Base-by-base conservation (phyloP, 257 asterid species). In the Catharanthus roseus region DNA sequence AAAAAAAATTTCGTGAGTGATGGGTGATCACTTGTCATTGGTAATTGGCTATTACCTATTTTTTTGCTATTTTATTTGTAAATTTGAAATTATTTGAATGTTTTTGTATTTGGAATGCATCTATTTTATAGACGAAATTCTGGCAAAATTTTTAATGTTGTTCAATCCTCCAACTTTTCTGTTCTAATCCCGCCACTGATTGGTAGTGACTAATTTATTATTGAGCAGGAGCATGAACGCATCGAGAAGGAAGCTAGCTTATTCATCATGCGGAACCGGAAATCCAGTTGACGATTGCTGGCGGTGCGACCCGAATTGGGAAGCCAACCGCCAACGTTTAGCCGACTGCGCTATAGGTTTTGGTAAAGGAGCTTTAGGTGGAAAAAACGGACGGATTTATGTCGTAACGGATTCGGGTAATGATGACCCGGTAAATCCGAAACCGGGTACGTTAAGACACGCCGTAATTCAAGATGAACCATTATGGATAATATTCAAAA, bases 301-400 rank as follows among this genome's bases (percentile, higher is more conserved):
- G 97, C 85, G 92, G 34, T 91, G 97, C 76, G 62, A 77, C 68
- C 34, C 91, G 16, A 74, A 85, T 51, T 89, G 97, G 97, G 84
- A 82, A 31, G 65, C 26, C 3, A 79, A 86, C 58, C 95, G 96
- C 79, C 96, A 87, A 50, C 85, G 71, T 23, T 68, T 91, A 4
- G 97, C 97, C 8, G 96, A 89, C 67, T 91, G 97, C 61, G 90
- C 84, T 10, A 87, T 91, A 3, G 97, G 97, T 26, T 91, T 91
- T 24, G 97, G 97, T 53, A 86, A 84, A 72, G 79, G 84, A 5
- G 95, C 97, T 0, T 62, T 79, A 4, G 96, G 96, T 0, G 97
- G 97, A 8, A 75, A 71, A 26, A 73, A 78, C 36, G 96, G 97
- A 0, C 84, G 90, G 66, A 74, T 81, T 47, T 91, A 91, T 70